Evolutionary conservation across 257 asterid genomes (phyloP).

Genomic region (Verbena officinalis): DNA sequence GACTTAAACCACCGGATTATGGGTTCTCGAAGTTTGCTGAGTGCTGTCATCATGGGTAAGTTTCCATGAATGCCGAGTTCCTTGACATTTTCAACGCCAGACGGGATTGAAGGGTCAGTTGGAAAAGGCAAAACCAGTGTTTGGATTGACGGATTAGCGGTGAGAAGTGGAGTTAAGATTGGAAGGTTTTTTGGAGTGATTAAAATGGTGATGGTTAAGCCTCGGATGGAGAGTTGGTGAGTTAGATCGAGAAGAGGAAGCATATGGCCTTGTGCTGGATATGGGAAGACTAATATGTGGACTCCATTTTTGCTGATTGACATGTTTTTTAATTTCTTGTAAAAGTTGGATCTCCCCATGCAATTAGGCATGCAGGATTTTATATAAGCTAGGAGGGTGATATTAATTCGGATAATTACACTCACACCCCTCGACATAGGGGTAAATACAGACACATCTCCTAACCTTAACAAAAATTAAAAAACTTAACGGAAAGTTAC

Average conservation of each 20-base stretch:
- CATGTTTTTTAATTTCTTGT: too few species aligned
- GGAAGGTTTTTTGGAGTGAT: constrained; percentile 70
- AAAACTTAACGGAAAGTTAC: too few species aligned
- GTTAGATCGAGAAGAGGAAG: constrained; percentile 65
- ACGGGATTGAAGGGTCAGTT: constrained; percentile 53
- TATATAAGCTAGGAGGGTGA: too few species aligned
- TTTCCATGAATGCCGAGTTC: constrained; percentile 71
- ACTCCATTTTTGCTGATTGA: constrained; percentile 32
- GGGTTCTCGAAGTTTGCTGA: constrained; percentile 44
- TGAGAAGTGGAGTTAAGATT: constrained; percentile 48
- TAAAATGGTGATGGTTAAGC: constrained; percentile 54
- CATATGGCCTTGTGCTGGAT: constrained; percentile 92
- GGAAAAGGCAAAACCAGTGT: constrained; percentile 69
- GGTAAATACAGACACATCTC: too few species aligned
- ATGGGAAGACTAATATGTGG: constrained; percentile 72
- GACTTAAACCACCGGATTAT: constrained; percentile 57
- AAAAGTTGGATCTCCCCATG: too few species aligned
- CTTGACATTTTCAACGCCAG: constrained; percentile 65
- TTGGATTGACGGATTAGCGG: constrained; percentile 54
- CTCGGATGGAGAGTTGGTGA: constrained; percentile 58
- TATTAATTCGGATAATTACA: too few species aligned
- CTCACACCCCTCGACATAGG: too few species aligned
- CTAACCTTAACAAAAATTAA: too few species aligned
- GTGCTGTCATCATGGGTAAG: constrained; percentile 48
- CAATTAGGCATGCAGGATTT: too few species aligned